These are phyloP conservation scores for Irpex sp. DNA, from an alignment of 1,284 basidiomycete species.

Conservation along the genomic window DNA sequence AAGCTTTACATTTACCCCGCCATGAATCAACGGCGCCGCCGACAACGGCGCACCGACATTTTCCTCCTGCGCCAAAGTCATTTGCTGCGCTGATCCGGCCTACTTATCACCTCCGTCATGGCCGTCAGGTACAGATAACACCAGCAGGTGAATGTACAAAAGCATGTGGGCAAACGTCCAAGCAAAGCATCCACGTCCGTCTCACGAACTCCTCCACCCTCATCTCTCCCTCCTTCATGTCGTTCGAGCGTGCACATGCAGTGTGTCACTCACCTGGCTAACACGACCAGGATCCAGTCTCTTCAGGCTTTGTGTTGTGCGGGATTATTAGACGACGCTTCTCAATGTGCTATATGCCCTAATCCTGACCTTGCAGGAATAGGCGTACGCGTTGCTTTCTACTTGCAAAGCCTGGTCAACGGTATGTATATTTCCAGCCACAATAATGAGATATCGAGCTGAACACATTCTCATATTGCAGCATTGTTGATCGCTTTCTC, in stretches of 20 bases:
- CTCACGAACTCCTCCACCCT: background rate
- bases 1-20: too few species aligned
- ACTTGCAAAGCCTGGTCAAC: conserved; percentile 26
- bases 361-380: conserved; percentile 27
- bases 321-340: background rate
- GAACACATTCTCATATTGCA: conserved; percentile 1
- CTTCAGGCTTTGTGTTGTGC: conserved; percentile 3
- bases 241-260: background rate
- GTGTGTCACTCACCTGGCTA: background rate
- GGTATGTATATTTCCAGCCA: conserved; percentile 17
- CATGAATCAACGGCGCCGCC: too few species aligned
- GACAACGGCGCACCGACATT: too few species aligned
- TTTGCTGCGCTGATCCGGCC: background rate
- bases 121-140: background rate
- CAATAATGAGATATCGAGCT: background rate
- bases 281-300: background rate
- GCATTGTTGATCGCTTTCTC: conserved; percentile 27
- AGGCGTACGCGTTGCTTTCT: conserved; percentile 27
- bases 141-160: background rate
- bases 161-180: background rate
- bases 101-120: background rate
- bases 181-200: background rate
- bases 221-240: background rate
- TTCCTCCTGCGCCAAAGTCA: background rate
- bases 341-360: conserved; percentile 19